Evolutionary conservation across 805 yeast species (phyloP), one percentile per base, ranked within the genome.

Genomic region (Suhomyces faveliae): DNA sequence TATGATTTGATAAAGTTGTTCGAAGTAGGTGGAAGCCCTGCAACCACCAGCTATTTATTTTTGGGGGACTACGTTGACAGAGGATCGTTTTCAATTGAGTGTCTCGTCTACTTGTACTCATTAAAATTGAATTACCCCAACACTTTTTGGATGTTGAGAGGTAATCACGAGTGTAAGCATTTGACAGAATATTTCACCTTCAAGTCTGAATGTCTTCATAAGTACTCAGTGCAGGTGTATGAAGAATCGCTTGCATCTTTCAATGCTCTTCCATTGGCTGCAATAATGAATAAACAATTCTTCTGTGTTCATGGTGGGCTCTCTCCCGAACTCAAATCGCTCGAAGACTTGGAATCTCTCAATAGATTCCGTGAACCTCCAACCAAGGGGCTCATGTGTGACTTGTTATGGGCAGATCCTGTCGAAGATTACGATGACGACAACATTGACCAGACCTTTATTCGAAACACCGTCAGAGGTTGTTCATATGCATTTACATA

Each of bases 281-380:
- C 97, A 0, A 74, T 92, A 21, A 87, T 92, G 92, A 91, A 90
- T 70, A 83, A 83, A 52, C 97, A 92, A 67, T 92, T 91, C 58
- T 86, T 92, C 63, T 92, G 98, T 67, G 96, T 90, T 45, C 99
- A 92, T 63, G 99, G 98, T 45, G 98, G 98, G 11, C 74, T 92
- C 10, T 88, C 96, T 8, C 97, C 96, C 4, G 94, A 89, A 46
- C 71, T 92, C 53, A 78, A 75, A 46, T 70, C 84, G 1, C 72
- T 89, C 35, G 82, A 81, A 40, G 97, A 90, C 61, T 68, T 92
- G 27, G 75, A 77, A 24, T 73, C 68, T 30, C 70, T 92, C 35
- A 82, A 91, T 67, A 77, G 99, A 54, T 92, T 91, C 70, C 76
- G 85, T 48, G 96, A 90, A 62, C 96, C 96, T 22, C 98, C 99